These are phyloP conservation scores for Lentinula detonsa DNA, from an alignment of 768 basidiomycete species.

Conservation along the genomic window DNA sequence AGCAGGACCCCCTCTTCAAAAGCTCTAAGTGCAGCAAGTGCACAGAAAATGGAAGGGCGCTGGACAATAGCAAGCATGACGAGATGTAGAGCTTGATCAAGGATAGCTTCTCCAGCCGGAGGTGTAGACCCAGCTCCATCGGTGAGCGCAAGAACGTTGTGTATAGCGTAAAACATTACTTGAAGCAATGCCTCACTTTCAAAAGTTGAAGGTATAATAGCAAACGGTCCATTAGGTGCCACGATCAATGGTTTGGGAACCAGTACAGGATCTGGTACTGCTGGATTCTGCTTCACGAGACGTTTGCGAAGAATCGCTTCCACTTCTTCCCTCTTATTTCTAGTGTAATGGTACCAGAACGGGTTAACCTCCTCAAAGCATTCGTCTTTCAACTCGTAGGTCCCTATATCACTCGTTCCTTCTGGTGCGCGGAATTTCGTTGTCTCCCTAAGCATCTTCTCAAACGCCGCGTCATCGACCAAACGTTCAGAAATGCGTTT, in stretches of 20 bases:
- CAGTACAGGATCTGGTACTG: constrained; percentile 62
- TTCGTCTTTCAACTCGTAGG: constrained; percentile 86
- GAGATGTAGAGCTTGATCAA: constrained; percentile 86
- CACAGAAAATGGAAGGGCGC: constrained; percentile 54
- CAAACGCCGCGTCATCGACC: constrained; percentile 79
- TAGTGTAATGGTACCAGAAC: constrained; percentile 92
- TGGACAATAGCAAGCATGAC: constrained; percentile 82
- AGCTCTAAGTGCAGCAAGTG: constrained; percentile 42
- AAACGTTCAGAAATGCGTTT: constrained; percentile 89
- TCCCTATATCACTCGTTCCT: constrained; percentile 67
- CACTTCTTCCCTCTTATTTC: constrained; percentile 91
- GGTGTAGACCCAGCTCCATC: constrained; percentile 52
- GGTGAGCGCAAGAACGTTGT: constrained; percentile 66
- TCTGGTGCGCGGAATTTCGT: constrained; percentile 82
- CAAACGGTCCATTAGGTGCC: constrained; percentile 57
- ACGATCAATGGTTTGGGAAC: constrained; percentile 69
- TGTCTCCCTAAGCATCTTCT: constrained; percentile 70
- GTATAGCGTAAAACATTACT: constrained; percentile 76
- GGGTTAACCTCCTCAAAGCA: constrained; percentile 86
- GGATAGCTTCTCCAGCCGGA: constrained; percentile 79
- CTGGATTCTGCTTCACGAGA: constrained; percentile 52
- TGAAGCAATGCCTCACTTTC: constrained; percentile 70
- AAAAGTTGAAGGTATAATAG: constrained; percentile 54
- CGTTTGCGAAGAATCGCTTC: constrained; percentile 67
- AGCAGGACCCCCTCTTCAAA: constrained; percentile 54